These are phyloP conservation scores for Phialophora tarda DNA, from an alignment of 2,329 filamentous ascomycete species.

Conservation along the genomic window DNA sequence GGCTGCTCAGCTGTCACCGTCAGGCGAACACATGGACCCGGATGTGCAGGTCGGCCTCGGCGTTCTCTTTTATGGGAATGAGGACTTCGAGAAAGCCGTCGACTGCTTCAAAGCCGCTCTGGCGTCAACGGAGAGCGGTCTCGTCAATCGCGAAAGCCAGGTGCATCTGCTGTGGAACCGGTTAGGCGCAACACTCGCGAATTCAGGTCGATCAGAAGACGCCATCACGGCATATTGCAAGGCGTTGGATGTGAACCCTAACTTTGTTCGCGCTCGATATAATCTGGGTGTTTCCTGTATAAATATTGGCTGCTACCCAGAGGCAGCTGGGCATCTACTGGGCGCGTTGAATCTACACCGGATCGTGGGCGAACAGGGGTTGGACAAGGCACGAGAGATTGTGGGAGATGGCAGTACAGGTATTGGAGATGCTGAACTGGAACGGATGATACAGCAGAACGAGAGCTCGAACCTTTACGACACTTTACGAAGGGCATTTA, in stretches of 20 bases:
- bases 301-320: conserved; percentile 92
- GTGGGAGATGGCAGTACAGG: conserved; percentile 62
- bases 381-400: conserved; percentile 82
- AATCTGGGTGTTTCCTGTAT: conserved; percentile 97
- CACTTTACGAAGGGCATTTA: conserved; percentile 91
- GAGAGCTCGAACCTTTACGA: conserved; percentile 97
- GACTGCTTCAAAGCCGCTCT: conserved; percentile 96
- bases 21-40: conserved; percentile 94
- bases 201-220: conserved; percentile 90
- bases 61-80: conserved; percentile 95
- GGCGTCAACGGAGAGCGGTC: conserved; percentile 80
- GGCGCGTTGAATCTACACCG: conserved; percentile 95
- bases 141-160: conserved; percentile 81
- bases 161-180: conserved; percentile 97
- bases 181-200: conserved; percentile 92
- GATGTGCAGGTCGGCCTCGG: conserved; percentile 97
- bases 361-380: conserved; percentile 82
- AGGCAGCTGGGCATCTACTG: conserved; percentile 90
- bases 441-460: conserved; percentile 91
- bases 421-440: conserved; percentile 73
- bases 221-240: conserved; percentile 96
- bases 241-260: conserved; percentile 85
- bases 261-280: conserved; percentile 96
- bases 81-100: conserved; percentile 97
- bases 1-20: conserved; percentile 88